Conservation (phyloP, 148 eudicot genomes). For the Salicornia ramosissima region DNA sequence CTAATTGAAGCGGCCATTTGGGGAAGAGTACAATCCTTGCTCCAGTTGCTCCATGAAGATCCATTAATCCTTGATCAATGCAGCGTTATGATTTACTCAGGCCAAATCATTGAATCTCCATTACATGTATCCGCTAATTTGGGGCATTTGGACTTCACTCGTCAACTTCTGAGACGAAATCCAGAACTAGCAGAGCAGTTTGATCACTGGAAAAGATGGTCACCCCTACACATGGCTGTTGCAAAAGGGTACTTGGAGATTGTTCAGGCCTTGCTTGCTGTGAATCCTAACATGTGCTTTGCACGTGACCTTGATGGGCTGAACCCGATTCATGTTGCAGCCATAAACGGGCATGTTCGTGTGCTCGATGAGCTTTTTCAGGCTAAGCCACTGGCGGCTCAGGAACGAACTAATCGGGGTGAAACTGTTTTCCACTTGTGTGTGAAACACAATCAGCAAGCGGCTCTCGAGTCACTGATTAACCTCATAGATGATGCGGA, state of each 20-base stretch:
- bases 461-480: constrained; percentile 7
- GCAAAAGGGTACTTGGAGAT: constrained; percentile 29
- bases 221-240: constrained; percentile 43
- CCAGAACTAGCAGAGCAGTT: constrained; percentile 30
- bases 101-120: constrained; percentile 16
- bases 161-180: constrained; percentile 17
- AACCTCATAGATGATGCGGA: neutral
- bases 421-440: constrained; percentile 29
- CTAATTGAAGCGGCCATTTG: constrained; percentile 15
- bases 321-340: constrained; percentile 33
- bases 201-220: constrained; percentile 20
- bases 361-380: constrained; percentile 19
- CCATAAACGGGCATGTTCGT: constrained; percentile 14
- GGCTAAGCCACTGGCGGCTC: constrained; percentile 16
- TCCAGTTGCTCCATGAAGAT: constrained; percentile 23
- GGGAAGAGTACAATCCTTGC: constrained; percentile 21
- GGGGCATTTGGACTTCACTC: constrained; percentile 27
- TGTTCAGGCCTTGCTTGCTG: constrained; percentile 12
- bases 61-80: constrained; percentile 32
- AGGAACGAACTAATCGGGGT: neutral
- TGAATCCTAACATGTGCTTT: constrained; percentile 18
- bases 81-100: constrained; percentile 15
- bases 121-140: constrained; percentile 31
- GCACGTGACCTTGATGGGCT: constrained; percentile 22
- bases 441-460: constrained; percentile 16